phyloP scores from a whole-genome alignment of 176 grass and related monocot species.

The Paspalum vaginatum region DNA sequence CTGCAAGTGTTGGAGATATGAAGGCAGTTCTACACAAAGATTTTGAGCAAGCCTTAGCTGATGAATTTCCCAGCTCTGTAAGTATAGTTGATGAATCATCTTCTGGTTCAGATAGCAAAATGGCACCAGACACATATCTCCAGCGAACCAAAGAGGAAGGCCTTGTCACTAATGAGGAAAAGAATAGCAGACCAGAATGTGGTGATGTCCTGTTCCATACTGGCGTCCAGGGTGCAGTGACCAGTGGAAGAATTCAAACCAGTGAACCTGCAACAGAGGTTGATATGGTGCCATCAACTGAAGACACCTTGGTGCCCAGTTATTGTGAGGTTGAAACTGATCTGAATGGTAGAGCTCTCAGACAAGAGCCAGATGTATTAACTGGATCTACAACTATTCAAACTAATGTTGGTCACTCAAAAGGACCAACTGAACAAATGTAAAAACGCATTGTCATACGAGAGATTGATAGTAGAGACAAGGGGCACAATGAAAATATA shows the following conservation, averaged over 20 bases:
- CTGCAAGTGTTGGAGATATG: slow-evolving; percentile 3
- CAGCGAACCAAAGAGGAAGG: background rate
- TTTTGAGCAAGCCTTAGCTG: background rate
- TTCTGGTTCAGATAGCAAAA: background rate
- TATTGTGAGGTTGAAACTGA: slow-evolving; percentile 16
- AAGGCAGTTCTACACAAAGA: background rate
- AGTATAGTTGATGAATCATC: background rate
- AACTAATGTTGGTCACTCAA: background rate
- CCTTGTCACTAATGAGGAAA: background rate
- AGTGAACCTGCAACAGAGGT: background rate
- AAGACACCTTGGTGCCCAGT: slow-evolving; percentile 25
- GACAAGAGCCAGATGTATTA: background rate
- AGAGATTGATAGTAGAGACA: background rate
- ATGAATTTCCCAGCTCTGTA: background rate
- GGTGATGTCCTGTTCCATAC: background rate
- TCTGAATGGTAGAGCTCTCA: background rate
- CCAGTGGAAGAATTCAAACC: slow-evolving; percentile 5
- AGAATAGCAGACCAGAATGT: slow-evolving; percentile 2
- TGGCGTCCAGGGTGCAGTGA: slow-evolving; percentile 12
- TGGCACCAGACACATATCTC: background rate
- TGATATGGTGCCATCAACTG: slow-evolving; percentile 22
- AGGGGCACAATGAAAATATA: too few relatives aligned
- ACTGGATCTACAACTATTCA: background rate
- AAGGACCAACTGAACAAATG: slow-evolving; percentile 19
- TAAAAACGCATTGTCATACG: background rate